A percentile compares a stretch with the other conserved stretches of the same genome.
Evolutionary conservation across 2,329 filamentous ascomycete genomes (phyloP).

Genomic region (Conoideocrella luteorostrata): DNA sequence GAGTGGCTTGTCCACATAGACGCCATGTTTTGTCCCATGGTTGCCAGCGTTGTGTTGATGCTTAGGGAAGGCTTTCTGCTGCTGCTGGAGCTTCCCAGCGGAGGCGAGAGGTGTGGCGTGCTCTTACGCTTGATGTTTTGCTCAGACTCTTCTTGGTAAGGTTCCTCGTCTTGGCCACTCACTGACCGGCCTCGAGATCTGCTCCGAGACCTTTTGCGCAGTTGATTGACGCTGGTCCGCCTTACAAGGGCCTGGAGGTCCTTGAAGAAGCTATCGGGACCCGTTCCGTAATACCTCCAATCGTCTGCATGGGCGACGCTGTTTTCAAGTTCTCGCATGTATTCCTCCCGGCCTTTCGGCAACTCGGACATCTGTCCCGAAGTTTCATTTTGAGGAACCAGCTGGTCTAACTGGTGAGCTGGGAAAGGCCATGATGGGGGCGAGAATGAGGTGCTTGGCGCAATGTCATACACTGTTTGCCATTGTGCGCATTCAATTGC

Average conservation of each 20-base stretch:
- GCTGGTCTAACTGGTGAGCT: too few species aligned
- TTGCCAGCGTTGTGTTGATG: slow-evolving; percentile 52
- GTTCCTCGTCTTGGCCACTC: slow-evolving; percentile 24
- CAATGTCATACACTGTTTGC: too few species aligned
- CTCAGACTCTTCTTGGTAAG: slow-evolving; percentile 15
- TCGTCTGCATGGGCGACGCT: too few species aligned
- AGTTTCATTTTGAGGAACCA: too few species aligned
- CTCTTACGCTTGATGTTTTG: slow-evolving; percentile 38
- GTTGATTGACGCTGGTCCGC: slow-evolving; percentile 37
- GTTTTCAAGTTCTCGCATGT: too few species aligned
- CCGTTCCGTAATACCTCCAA: too few species aligned
- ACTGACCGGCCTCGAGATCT: slow-evolving; percentile 9
- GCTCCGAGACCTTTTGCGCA: slow-evolving; percentile 42
- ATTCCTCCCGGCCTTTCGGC: too few species aligned
- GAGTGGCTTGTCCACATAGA: slow-evolving; percentile 51
- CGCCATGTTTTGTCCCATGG: slow-evolving; percentile 48
- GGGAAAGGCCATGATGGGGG: too few species aligned
- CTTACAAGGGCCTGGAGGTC: slow-evolving; percentile 44
- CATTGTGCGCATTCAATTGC: too few species aligned
- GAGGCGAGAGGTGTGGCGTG: slow-evolving; percentile 39
- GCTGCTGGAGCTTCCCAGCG: slow-evolving; percentile 45
- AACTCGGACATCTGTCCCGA: too few species aligned
- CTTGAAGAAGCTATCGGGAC: slow-evolving; percentile 40
- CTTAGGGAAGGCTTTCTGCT: slow-evolving; percentile 46
- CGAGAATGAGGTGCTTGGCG: too few species aligned